These are phyloP conservation scores for Penicillium angulare DNA, from an alignment of 495 filamentous ascomycete species.

Conservation along the genomic window DNA sequence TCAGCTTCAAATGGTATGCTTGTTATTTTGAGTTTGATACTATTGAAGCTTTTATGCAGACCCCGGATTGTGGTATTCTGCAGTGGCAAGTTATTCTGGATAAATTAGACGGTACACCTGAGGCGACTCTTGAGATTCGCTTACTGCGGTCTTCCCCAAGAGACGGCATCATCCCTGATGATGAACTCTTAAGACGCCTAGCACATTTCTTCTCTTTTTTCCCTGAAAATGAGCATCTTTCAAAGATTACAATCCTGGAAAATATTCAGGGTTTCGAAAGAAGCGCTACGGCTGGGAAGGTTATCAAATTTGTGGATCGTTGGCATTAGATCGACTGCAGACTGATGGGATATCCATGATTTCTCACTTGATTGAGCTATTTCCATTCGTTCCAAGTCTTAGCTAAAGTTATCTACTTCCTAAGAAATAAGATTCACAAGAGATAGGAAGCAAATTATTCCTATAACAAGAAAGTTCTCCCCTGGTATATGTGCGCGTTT, in stretches of 20 bases:
- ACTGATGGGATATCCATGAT: too few relatives aligned
- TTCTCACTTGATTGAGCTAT: too few relatives aligned
- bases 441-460: too few relatives aligned
- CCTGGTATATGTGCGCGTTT: too few relatives aligned
- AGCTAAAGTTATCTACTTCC: too few relatives aligned
- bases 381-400: too few relatives aligned
- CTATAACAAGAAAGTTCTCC: too few relatives aligned
- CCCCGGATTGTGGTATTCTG: conserved; percentile 22
- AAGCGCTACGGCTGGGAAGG: conserved; percentile 8
- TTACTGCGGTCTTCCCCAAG: conserved; percentile 7
- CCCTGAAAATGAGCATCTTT: neutral
- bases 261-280: conserved; percentile 3
- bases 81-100: conserved; percentile 38
- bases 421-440: too few relatives aligned
- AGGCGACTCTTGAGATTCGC: neutral
- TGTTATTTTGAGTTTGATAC: conserved; percentile 30
- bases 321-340: too few relatives aligned
- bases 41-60: conserved; percentile 13
- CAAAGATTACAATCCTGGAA: neutral
- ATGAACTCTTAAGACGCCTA: conserved; percentile 12
- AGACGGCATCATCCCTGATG: conserved; percentile 20
- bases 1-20: conserved; percentile 35
- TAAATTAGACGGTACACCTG: neutral
- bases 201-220: conserved; percentile 6
- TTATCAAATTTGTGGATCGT: conserved; percentile 13